Evolutionary conservation across 345 rosid genomes (phyloP).

Genomic region (Reutealis trisperma): DNA sequence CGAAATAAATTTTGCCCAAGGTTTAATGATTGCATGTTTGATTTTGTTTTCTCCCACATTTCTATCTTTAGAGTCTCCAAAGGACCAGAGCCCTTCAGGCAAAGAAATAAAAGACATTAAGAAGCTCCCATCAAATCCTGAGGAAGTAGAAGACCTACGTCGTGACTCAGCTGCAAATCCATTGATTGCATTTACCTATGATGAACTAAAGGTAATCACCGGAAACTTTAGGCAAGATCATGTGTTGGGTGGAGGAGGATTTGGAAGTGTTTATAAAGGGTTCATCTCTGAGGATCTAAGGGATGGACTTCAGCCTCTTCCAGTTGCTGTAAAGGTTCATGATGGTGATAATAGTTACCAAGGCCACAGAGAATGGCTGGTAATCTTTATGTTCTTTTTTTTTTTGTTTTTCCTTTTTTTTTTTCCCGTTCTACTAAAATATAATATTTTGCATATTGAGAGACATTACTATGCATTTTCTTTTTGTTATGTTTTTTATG

Average conservation of each 20-base stretch:
- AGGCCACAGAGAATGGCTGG: slow-evolving; percentile 99
- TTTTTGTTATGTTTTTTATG: background rate
- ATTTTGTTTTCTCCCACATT: slow-evolving; percentile 7
- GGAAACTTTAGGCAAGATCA: slow-evolving; percentile 84
- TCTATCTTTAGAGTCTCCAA: slow-evolving; percentile 58
- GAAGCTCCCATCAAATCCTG: slow-evolving; percentile 83
- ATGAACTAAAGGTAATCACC: slow-evolving; percentile 74
- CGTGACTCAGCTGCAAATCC: slow-evolving; percentile 82
- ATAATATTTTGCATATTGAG: background rate
- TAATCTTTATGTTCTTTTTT: slow-evolving; percentile 31
- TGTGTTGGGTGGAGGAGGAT: slow-evolving; percentile 97
- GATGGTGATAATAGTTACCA: slow-evolving; percentile 90
- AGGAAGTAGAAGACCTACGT: slow-evolving; percentile 94
- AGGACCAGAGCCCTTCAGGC: slow-evolving; percentile 45
- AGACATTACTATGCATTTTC: background rate
- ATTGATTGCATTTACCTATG: slow-evolving; percentile 72
- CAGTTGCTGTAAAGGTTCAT: slow-evolving; percentile 95
- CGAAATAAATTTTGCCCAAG: background rate
- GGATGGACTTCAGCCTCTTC: slow-evolving; percentile 62
- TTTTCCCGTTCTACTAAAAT: background rate
- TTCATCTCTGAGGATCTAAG: slow-evolving; percentile 61
- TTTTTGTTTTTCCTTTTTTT: background rate
- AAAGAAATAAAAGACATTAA: slow-evolving; percentile 44
- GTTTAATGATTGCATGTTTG: background rate
- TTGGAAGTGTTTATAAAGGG: slow-evolving; percentile 93